Percentiles rank a stretch among this genome's conserved stretches.
Evolutionary conservation across 768 basidiomycete species (phyloP).

Genomic region (Rhizopogon rudus): DNA sequence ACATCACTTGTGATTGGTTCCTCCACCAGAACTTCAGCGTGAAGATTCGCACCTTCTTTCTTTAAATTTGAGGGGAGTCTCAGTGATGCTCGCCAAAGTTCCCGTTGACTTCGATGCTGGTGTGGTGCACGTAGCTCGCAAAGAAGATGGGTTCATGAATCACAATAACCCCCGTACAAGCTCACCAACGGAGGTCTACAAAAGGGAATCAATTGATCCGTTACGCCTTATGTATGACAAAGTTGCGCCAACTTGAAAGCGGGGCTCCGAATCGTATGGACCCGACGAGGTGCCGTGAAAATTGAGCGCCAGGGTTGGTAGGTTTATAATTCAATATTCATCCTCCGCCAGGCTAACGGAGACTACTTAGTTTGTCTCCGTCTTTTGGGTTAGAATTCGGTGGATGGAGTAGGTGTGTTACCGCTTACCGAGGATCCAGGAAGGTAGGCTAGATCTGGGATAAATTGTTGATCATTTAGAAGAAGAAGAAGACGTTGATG

Average conservation of each 20-base stretch:
- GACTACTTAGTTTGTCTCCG: no score
- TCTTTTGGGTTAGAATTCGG: neutral
- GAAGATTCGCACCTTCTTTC: neutral
- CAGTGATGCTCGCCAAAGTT: neutral
- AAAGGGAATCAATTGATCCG: neutral
- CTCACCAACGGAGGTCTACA: neutral
- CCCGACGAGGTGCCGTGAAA: neutral
- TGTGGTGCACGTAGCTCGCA: no score
- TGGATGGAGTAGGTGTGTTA: neutral
- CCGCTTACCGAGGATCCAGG: neutral
- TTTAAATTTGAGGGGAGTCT: neutral
- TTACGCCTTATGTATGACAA: neutral
- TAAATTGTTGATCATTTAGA: conserved; percentile 3
- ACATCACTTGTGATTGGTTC: neutral
- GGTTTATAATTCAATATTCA: neutral
- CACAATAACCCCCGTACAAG: no score
- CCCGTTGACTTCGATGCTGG: no score
- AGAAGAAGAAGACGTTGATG: neutral
- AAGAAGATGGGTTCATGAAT: no score
- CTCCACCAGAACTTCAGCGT: no score
- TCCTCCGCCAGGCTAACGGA: neutral
- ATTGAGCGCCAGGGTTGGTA: neutral
- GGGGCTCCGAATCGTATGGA: neutral
- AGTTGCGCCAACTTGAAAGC: neutral
- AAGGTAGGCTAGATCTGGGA: neutral